Base-by-base conservation (phyloP, 306 rosid species). In the Astragalus glycyphyllos region DNA sequence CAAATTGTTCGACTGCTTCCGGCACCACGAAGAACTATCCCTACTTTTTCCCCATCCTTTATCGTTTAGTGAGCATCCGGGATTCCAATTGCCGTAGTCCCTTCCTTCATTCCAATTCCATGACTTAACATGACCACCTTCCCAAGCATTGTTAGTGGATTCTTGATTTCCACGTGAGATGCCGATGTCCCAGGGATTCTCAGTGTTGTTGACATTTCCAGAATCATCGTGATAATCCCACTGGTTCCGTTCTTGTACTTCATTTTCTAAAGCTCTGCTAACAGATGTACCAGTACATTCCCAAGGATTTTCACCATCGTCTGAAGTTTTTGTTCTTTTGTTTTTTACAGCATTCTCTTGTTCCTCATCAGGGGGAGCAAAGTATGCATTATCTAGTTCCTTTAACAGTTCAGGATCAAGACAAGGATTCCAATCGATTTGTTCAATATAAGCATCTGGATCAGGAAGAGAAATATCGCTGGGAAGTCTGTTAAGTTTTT, bases 351-450 rank as follows among this genome's bases (percentile, higher is more conserved):
- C 73, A 26, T 73, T 50, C 69, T 84, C 82, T 65, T 85, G 84
- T 77, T 32, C 85, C 56, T 84, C 96, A 11, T 75, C 84, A 2
- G 88, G 89, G 41, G 73, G 82, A 70, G 54, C 40, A 75, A 78
- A 83, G 69, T 68, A 85, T 13, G 73, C 84, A 3, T 4, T 38
- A 45, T 90, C 94, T 76, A 88, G 7, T 64, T 93, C 98, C 79
- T 84, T 77, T 6, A 93, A 58, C 76, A 88, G 75, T 54, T 87
- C 83, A 68, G 85, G 79, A 79, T 88, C 89, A 46, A 93, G 74
- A 6, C 16, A 31, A 42, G 96, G 87, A 58, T 77, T 72, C 97
- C 98, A 93, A 77, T 93, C 94, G 60, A 93, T 75, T 66, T 79
- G 75, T 34, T 86, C 88, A 9, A 85, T 63, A 63, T 86, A 90